Conservation (phyloP, 2,329 filamentous ascomycete species). For the Helicocarpus griseus region DNA sequence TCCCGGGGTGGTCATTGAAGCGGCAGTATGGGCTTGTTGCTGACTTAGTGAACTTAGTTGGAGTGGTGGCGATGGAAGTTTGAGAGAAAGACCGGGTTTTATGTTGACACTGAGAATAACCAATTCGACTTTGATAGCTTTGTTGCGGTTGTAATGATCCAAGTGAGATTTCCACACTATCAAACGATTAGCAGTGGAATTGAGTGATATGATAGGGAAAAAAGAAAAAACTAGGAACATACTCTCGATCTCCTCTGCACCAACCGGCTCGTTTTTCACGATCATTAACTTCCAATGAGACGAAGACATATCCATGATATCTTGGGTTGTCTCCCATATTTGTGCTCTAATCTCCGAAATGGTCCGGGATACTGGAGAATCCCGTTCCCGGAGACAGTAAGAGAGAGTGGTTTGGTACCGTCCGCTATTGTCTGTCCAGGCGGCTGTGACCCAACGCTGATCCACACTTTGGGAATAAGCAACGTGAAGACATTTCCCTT, state of each 20-base stretch:
- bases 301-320: slow-evolving; percentile 43
- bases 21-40: slow-evolving; percentile 8
- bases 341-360: slow-evolving; percentile 45
- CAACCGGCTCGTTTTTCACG: slow-evolving; percentile 42
- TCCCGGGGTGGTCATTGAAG: slow-evolving; percentile 24
- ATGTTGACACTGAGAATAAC: slow-evolving; percentile 27
- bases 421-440: slow-evolving; percentile 51
- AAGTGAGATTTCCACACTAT: slow-evolving; percentile 29
- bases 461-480: slow-evolving; percentile 49
- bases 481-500: slow-evolving; percentile 49
- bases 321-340: slow-evolving; percentile 48
- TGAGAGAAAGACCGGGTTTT: slow-evolving; percentile 26
- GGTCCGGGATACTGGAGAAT: slow-evolving; percentile 20
- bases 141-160: slow-evolving; percentile 30
- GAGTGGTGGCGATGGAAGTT: slow-evolving; percentile 23
- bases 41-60: slow-evolving; percentile 25
- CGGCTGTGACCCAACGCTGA: slow-evolving; percentile 48
- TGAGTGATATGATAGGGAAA: background rate
- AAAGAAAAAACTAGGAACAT: slow-evolving; percentile 7
- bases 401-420: slow-evolving; percentile 44
- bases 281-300: slow-evolving; percentile 49
- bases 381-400: slow-evolving; percentile 42
- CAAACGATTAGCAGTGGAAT: slow-evolving; percentile 14
- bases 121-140: slow-evolving; percentile 25
- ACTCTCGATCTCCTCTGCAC: slow-evolving; percentile 43